Percentiles rank a stretch among this genome's conserved stretches.
Conservation (phyloP, 2,329 filamentous ascomycete genomes). For the Zymoseptoria ardabiliae region DNA sequence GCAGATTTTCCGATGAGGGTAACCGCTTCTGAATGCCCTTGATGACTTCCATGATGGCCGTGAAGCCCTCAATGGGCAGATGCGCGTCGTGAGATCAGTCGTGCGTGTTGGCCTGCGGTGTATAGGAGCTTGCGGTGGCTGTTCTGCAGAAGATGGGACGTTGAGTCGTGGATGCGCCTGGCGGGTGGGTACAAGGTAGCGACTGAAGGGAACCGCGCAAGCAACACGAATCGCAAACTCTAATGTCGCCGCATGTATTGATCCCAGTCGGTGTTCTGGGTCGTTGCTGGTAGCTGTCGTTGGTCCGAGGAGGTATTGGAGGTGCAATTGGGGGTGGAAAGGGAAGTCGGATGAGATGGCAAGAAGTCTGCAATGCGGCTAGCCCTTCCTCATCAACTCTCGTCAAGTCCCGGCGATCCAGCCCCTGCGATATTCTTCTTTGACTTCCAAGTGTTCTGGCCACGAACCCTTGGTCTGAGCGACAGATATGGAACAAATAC, state of each 20-base stretch:
- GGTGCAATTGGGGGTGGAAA: not conserved
- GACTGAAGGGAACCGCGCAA: slow-evolving; percentile 10
- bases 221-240: slow-evolving; percentile 1
- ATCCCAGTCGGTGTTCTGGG: not conserved
- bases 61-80: slow-evolving; percentile 15
- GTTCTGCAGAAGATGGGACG: not conserved
- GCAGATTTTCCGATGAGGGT: slow-evolving; percentile 37
- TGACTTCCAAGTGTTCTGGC: not conserved
- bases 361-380: not conserved
- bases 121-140: not conserved
- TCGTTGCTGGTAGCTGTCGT: not conserved
- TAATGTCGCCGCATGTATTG: slow-evolving; percentile 8
- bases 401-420: not conserved
- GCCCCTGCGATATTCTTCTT: not conserved
- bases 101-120: slow-evolving; percentile 2
- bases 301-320: not conserved
- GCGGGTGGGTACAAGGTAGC: slow-evolving; percentile 10
- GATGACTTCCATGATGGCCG: slow-evolving; percentile 35
- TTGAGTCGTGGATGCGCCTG: slow-evolving; percentile 3
- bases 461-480: not conserved
- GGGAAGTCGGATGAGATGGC: not conserved
- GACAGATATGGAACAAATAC: not conserved
- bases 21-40: slow-evolving; percentile 40
- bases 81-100: slow-evolving; percentile 12
- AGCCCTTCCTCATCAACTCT: not conserved